A percentile compares a stretch with the other conserved stretches of the same genome.
phyloP scores from a whole-genome alignment of 148 eudicot genomes.

The Talinum fruticosum region DNA sequence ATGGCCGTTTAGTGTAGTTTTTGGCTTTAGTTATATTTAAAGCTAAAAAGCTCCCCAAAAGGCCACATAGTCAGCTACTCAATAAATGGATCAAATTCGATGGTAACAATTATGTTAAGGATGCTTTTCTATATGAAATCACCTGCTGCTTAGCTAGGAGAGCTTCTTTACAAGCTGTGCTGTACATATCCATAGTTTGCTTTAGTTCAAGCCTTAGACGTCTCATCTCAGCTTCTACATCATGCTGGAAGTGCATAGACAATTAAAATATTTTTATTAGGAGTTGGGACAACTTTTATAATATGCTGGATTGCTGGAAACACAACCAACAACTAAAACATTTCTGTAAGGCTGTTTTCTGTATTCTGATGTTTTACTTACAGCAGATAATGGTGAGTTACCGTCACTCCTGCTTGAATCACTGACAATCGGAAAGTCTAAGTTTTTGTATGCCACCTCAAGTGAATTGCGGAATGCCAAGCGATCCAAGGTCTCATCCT shows the following conservation, averaged over 20 bases:
- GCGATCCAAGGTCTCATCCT: slow-evolving; percentile 31
- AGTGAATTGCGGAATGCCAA: slow-evolving; percentile 23
- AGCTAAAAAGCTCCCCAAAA: not conserved
- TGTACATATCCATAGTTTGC: slow-evolving; percentile 76
- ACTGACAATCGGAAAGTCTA: slow-evolving; percentile 22
- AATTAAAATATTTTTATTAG: not conserved
- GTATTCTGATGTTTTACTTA: slow-evolving; percentile 21
- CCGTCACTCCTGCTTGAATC: slow-evolving; percentile 24
- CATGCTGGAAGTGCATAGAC: slow-evolving; percentile 32
- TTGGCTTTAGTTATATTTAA: not conserved
- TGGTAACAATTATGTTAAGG: not conserved
- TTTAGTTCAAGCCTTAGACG: slow-evolving; percentile 61
- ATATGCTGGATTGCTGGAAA: no score
- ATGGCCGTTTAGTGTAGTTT: not conserved
- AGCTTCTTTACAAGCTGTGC: slow-evolving; percentile 75
- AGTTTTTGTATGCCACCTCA: slow-evolving; percentile 28
- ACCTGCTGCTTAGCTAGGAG: slow-evolving; percentile 61
- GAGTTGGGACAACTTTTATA: not conserved
- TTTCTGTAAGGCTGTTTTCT: not conserved
- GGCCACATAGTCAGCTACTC: not conserved
- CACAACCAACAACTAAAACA: not conserved
- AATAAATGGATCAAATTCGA: not conserved
- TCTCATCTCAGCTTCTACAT: slow-evolving; percentile 49
- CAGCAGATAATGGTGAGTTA: slow-evolving; percentile 23
- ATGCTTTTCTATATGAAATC: not conserved